These are phyloP conservation scores for Pinus taeda DNA, from an alignment of 75 land plant species.

Conservation along the genomic window DNA sequence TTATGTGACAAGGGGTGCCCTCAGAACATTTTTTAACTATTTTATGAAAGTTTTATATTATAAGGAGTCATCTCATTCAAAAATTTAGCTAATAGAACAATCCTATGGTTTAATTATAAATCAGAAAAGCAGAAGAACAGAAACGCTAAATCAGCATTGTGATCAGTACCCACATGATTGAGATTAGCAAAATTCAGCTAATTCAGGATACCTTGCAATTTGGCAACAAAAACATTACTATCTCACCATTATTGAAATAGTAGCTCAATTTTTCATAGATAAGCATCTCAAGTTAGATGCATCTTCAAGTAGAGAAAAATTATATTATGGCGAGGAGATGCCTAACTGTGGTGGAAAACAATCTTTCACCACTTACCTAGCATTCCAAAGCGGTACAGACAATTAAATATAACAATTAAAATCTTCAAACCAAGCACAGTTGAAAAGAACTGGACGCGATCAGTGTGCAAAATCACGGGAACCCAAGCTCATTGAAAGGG, in stretches of 20 bases:
- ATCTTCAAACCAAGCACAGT: neutral
- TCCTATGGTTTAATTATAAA: neutral
- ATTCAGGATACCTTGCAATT: neutral
- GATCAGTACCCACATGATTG: neutral
- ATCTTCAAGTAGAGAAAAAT: neutral
- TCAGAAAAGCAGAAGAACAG: neutral
- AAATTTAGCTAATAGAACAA: neutral
- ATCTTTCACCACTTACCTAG: neutral
- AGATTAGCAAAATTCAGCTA: neutral
- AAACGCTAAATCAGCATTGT: neutral
- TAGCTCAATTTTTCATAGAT: neutral
- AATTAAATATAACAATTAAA: neutral
- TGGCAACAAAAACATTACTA: neutral
- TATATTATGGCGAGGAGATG: slow-evolving; percentile 1
- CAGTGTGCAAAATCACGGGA: neutral
- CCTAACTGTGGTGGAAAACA: neutral
- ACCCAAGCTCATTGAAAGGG: neutral
- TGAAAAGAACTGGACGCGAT: neutral
- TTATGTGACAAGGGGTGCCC: neutral
- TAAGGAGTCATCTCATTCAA: neutral
- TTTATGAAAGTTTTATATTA: neutral
- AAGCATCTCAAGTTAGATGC: neutral
- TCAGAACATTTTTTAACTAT: no score
- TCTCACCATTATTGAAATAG: neutral
- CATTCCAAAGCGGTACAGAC: neutral